A percentile compares a stretch with the other conserved stretches of the same genome.
These are phyloP conservation scores for Penicillium psychrosexuale DNA, from an alignment of 2,329 filamentous ascomycete genomes.

Conservation along the genomic window DNA sequence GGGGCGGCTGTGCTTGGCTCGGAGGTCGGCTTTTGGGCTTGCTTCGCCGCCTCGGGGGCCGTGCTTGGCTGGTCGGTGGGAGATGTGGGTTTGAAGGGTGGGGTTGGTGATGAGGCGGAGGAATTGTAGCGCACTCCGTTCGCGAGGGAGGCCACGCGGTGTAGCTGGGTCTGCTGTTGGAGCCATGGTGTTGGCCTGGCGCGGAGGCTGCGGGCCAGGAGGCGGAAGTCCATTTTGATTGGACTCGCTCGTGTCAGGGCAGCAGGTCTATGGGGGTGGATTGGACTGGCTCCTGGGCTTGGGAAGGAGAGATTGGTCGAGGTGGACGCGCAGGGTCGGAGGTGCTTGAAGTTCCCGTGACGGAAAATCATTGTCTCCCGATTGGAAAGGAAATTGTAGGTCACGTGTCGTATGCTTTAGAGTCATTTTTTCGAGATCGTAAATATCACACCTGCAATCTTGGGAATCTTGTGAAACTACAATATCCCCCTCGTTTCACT, in stretches of 20 bases:
- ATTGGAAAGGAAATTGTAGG: slow-evolving; percentile 24
- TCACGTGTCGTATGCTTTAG: slow-evolving; percentile 19
- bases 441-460: background rate
- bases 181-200: slow-evolving; percentile 30
- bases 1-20: slow-evolving; percentile 4
- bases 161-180: slow-evolving; percentile 19
- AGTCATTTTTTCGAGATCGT: background rate
- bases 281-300: background rate
- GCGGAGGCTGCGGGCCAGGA: slow-evolving; percentile 33
- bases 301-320: background rate
- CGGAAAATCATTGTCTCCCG: slow-evolving; percentile 17
- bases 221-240: slow-evolving; percentile 32
- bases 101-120: slow-evolving; percentile 15
- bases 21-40: slow-evolving; percentile 6
- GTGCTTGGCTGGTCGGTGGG: slow-evolving; percentile 5
- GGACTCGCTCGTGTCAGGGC: background rate
- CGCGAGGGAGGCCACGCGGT: slow-evolving; percentile 14
- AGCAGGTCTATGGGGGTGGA: slow-evolving; percentile 2
- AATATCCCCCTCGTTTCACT: background rate
- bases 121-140: slow-evolving; percentile 25
- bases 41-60: slow-evolving; percentile 1
- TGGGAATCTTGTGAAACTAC: background rate
- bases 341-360: slow-evolving; percentile 7
- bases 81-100: slow-evolving; percentile 1
- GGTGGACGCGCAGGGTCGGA: slow-evolving; percentile 1